Percentiles rank a stretch among this genome's conserved stretches.
Conservation (phyloP, 2,329 filamentous ascomycete species). For the Fusarium buxicola region DNA sequence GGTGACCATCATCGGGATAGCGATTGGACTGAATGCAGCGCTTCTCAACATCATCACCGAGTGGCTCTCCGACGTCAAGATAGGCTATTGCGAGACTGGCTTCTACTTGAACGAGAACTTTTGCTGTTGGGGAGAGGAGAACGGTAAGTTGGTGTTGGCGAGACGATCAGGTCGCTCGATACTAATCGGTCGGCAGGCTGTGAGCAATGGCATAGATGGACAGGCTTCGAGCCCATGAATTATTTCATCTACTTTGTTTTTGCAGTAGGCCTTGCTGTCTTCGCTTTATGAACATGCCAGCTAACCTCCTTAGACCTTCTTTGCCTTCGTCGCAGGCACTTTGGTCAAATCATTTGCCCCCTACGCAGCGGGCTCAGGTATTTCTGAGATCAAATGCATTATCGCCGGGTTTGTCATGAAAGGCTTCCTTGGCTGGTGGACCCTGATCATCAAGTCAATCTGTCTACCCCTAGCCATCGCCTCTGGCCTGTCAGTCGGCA, state of each 20-base stretch:
- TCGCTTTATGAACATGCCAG: neutral
- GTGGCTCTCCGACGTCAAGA: conserved; percentile 95
- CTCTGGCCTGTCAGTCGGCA: conserved; percentile 93
- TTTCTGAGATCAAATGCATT: conserved; percentile 99
- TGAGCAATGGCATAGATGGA: conserved; percentile 90
- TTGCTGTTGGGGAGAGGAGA: conserved; percentile 97
- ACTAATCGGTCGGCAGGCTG: conserved; percentile 68
- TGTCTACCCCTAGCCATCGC: conserved; percentile 91
- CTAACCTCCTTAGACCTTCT: conserved; percentile 67
- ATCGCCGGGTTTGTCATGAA: conserved; percentile 99
- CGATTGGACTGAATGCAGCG: conserved; percentile 92
- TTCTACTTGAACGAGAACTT: conserved; percentile 99
- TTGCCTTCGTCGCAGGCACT: conserved; percentile 83
- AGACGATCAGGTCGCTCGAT: neutral
- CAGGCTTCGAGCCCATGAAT: conserved; percentile 79
- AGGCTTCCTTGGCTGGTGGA: conserved; percentile 92
- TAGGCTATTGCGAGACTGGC: conserved; percentile 93
- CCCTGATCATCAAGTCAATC: conserved; percentile 92
- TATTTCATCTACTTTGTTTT: conserved; percentile 91
- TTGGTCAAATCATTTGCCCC: conserved; percentile 93
- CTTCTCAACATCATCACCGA: conserved; percentile 96
- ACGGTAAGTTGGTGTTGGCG: conserved; percentile 61
- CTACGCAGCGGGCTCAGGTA: conserved; percentile 95
- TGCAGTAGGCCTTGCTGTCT: conserved; percentile 65
- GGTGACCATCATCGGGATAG: conserved; percentile 90